Conservation (phyloP, 192 early-diverging fungal genomes). For the Borealophlyctis nickersoniae region DNA sequence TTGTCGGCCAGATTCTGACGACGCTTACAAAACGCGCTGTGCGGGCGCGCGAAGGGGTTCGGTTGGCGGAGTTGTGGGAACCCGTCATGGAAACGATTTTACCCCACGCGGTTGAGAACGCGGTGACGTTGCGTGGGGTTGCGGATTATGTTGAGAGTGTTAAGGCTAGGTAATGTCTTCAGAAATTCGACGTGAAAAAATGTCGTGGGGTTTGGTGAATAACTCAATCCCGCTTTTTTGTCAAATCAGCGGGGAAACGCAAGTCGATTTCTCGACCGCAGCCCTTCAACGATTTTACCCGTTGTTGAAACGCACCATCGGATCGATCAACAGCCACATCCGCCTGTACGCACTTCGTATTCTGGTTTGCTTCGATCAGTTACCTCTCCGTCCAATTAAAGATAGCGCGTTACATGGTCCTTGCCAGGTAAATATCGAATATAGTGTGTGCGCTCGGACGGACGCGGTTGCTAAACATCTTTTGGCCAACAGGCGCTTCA, state of each 20-base stretch:
- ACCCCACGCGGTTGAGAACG: slow-evolving; percentile 5
- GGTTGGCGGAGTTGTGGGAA: slow-evolving; percentile 1
- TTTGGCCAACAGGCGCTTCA: slow-evolving; percentile 29
- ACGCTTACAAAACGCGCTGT: slow-evolving; percentile 10
- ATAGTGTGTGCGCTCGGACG: too few species aligned
- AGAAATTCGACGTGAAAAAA: too few species aligned
- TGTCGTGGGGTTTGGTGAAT: too few species aligned
- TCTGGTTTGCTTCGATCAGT: slow-evolving; percentile 67
- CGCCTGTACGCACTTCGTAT: slow-evolving; percentile 69
- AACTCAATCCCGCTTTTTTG: too few species aligned
- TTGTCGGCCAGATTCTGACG: slow-evolving; percentile 14
- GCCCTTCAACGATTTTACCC: slow-evolving; percentile 48
- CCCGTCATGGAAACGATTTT: slow-evolving; percentile 4
- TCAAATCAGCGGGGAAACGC: not conserved
- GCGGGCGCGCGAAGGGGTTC: not conserved
- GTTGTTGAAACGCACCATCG: slow-evolving; percentile 57
- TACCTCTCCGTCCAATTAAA: slow-evolving; percentile 30
- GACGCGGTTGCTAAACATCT: too few species aligned
- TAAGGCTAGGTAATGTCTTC: not conserved
- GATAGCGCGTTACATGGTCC: slow-evolving; percentile 15
- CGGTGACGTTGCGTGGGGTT: slow-evolving; percentile 7
- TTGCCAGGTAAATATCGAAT: slow-evolving; percentile 14
- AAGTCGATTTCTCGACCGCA: slow-evolving; percentile 31
- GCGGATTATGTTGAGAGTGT: slow-evolving; percentile 17
- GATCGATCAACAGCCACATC: slow-evolving; percentile 49